Conservation (phyloP, 108 stramenopile genomes). For the Conticribra weissflogii region DNA sequence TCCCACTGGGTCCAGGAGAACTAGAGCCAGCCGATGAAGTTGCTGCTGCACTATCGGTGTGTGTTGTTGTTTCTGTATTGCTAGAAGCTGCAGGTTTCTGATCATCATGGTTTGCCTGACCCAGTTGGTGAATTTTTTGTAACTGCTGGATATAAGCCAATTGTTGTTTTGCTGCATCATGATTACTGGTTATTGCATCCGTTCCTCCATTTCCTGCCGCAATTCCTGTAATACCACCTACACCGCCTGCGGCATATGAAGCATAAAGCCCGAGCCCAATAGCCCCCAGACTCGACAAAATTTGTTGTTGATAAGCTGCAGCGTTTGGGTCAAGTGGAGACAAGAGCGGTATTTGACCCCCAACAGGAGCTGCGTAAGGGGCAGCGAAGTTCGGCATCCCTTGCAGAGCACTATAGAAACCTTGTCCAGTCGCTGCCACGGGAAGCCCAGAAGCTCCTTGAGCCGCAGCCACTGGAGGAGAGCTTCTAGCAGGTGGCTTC, state of each 20-base stretch:
- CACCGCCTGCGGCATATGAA: not conserved
- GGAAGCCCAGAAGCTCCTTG: not conserved
- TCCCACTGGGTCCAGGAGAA: not conserved
- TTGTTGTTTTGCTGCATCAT: conserved; percentile 29
- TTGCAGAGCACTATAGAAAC: too few species aligned
- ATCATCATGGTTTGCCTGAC: conserved; percentile 6
- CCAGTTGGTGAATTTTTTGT: conserved; percentile 24
- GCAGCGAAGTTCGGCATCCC: not conserved
- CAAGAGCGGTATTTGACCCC: not conserved
- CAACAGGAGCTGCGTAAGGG: not conserved
- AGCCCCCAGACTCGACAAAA: conserved; percentile 20
- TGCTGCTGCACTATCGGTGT: not conserved
- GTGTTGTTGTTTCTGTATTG: not conserved
- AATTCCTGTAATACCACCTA: not conserved
- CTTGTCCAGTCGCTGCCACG: too few species aligned
- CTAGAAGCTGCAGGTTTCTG: conserved; percentile 10
- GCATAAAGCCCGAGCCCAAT: conserved; percentile 5
- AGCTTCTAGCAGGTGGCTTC: not conserved
- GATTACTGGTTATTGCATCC: conserved; percentile 30
- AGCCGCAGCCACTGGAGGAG: not conserved
- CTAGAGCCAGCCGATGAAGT: not conserved
- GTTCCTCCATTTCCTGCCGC: not conserved
- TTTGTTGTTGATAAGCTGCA: conserved; percentile 24
- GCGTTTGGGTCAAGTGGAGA: conserved; percentile 7
- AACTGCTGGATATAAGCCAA: conserved; percentile 37